A percentile compares a stretch with the other conserved stretches of the same genome.
These are phyloP conservation scores for Kokia cookei DNA, from an alignment of 441 rosid species.

Conservation along the genomic window DNA sequence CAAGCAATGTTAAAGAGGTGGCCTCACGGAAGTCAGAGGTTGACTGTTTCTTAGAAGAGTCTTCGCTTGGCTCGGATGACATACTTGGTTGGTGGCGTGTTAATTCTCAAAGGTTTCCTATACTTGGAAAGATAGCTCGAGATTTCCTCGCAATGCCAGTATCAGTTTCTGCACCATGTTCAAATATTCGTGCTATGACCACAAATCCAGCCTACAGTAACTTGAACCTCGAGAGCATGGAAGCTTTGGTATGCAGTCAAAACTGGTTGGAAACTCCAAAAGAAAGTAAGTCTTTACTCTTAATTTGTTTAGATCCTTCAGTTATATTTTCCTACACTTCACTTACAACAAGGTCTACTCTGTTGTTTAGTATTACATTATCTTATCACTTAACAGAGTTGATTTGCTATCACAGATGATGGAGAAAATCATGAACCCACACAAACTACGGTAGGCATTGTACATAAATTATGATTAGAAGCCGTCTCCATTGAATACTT, in stretches of 20 bases:
- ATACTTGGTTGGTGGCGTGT: background rate
- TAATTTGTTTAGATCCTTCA: background rate
- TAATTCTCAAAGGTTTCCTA: background rate
- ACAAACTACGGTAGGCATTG: too few species aligned
- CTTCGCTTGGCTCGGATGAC: background rate
- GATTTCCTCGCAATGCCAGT: background rate
- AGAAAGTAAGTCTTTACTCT: background rate
- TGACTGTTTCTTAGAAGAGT: background rate
- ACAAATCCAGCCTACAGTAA: background rate
- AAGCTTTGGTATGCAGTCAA: background rate
- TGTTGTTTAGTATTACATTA: too few species aligned
- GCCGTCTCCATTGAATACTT: fast-evolving
- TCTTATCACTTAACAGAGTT: too few species aligned
- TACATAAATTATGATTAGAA: too few species aligned
- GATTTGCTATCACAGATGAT: background rate
- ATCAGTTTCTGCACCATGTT: background rate
- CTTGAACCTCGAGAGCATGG: background rate
- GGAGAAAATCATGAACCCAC: too few species aligned
- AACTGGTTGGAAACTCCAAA: background rate
- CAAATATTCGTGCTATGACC: background rate
- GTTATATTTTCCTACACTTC: too few species aligned
- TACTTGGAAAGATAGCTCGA: background rate
- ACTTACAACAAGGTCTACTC: too few species aligned
- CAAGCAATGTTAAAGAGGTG: background rate
- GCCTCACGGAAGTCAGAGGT: background rate